Evolutionary conservation across 306 rosid species (phyloP), one percentile per base, ranked within the genome.

Genomic region (Corylus americana): DNA sequence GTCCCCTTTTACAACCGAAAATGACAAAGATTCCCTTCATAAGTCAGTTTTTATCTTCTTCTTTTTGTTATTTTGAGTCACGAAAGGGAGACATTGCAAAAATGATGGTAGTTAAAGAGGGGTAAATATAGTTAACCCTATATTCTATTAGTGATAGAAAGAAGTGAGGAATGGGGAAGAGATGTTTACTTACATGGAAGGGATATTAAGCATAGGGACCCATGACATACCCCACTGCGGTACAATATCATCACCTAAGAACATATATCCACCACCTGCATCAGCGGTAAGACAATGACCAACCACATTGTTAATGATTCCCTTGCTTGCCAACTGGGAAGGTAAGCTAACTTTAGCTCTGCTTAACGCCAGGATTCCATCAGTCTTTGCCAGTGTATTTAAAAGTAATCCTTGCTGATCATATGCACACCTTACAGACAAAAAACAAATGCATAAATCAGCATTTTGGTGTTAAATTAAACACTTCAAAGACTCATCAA

Each of bases 361-460:
- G 82, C 92, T 84, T 44, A 92, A 86, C 69, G 96, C 97, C 73
- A 92, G 84, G 83, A 92, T 91, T 70, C 97, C 97, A 77, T 91
- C 96, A 31, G 92, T 91, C 85, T 86, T 89, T n/a, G 77, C 81
- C 85, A 91, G 79, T 76, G 93, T 66, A 53, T 85, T 88, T 79
- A 91, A 81, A 71, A 91, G 89, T 13, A 67, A 75, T 77, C 96
- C 96, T 87, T 85, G 91, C 82, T 91, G 97, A 91, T 92, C 97
- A 88, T 92, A 92, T 69, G 90, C 97, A 87, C 97, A 92, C 88
- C 97, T 90, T 76, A 42, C 39, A 58, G 75, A 20, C 16, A 75
- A 78, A 85, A 79, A 76, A 62, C 27, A 42, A 55, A 29, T 17
- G 69, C 5, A 2, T 13, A 27, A 54, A 78, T 92, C 84, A 90